Evolutionary conservation across 352 stramenopile species (phyloP).

Genomic region (Pythium volutum): DNA sequence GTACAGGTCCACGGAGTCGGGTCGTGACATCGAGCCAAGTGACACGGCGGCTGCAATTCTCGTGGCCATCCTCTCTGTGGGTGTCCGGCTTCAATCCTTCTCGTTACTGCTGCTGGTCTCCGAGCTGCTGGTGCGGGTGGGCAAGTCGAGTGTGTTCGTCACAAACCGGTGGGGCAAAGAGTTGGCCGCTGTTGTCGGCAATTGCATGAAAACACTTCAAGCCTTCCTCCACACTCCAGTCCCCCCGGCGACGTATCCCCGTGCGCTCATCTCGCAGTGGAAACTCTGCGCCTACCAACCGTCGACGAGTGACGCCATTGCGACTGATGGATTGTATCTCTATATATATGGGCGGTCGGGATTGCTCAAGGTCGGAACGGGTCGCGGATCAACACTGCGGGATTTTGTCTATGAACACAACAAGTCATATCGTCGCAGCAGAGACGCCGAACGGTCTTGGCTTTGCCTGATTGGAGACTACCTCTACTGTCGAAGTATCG

Average conservation of each 20-base stretch:
- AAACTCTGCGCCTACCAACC: slow-evolving; percentile 61
- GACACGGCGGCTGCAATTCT: slow-evolving; percentile 33
- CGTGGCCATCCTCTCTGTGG: slow-evolving; percentile 43
- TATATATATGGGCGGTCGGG: slow-evolving; percentile 66
- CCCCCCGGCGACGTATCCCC: slow-evolving; percentile 52
- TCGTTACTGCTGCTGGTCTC: slow-evolving; percentile 41
- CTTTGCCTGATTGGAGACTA: slow-evolving; percentile 58
- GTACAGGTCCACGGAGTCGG: not conserved
- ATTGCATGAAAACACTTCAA: slow-evolving; percentile 22
- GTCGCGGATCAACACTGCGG: slow-evolving; percentile 53
- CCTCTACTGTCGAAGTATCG: slow-evolving; percentile 73
- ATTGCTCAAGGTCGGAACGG: slow-evolving; percentile 71
- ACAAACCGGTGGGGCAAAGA: not conserved
- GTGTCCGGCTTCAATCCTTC: slow-evolving; percentile 64
- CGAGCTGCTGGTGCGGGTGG: slow-evolving; percentile 31
- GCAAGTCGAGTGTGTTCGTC: not conserved
- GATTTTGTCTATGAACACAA: slow-evolving; percentile 76
- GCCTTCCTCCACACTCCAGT: slow-evolving; percentile 22
- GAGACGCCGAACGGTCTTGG: slow-evolving; percentile 74
- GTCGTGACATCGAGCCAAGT: slow-evolving; percentile 8
- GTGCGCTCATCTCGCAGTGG: slow-evolving; percentile 59
- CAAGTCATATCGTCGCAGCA: slow-evolving; percentile 45
- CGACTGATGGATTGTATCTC: slow-evolving; percentile 61
- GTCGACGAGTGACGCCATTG: slow-evolving; percentile 66
- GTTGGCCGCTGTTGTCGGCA: not conserved